Base-by-base conservation (phyloP, 75 land plant species). In the Pseudotsuga menziesii region DNA sequence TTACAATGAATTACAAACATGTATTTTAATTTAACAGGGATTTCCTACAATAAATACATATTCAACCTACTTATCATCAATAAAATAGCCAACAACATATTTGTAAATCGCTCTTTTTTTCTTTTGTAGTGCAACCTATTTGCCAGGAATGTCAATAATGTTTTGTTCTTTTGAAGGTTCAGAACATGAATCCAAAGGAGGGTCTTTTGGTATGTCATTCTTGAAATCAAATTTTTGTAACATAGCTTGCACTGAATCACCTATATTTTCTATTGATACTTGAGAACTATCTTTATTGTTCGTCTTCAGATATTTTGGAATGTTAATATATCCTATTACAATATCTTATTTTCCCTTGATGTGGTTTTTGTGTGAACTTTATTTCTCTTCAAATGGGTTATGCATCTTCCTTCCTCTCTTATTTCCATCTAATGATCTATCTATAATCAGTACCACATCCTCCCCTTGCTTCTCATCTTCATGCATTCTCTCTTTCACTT, bases 71-170 rank as follows among this genome's bases (percentile, higher is more conserved):
- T 36, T 77, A 58, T 90, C 88, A 74, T 92, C 87, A 35, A 94
- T 86, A 20, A 91, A 78, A 39, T 87, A 78, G n/a, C 77, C 57
- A 5, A 93, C 92, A 14, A 88, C 22, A 74, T 90, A 92, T 76
- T 88, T 94, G 83, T 92, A 94, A 81, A 94, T 94, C 22, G 90
- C 92, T 80, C 84, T 93, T 80, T 82, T 85, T 75, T 89, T 93
- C 78, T 91, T 85, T 44, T 14, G 60, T n/a, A 25, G 35, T 57
- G 63, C 48, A 56, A 17, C 80, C 27, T 44, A 57, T 3, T n/a
- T 52, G 48, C 39, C 69, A 3, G 6, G 36, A 23, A 70, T 56
- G 25, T 80, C 78, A 48, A 64, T 63, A 20, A 56, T 57, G 44
- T 63, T 56, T 13, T 20, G 27, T 3, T 71, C 76, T 14, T 44